phyloP scores from a whole-genome alignment of 768 basidiomycete species.

The Mycena rosella region DNA sequence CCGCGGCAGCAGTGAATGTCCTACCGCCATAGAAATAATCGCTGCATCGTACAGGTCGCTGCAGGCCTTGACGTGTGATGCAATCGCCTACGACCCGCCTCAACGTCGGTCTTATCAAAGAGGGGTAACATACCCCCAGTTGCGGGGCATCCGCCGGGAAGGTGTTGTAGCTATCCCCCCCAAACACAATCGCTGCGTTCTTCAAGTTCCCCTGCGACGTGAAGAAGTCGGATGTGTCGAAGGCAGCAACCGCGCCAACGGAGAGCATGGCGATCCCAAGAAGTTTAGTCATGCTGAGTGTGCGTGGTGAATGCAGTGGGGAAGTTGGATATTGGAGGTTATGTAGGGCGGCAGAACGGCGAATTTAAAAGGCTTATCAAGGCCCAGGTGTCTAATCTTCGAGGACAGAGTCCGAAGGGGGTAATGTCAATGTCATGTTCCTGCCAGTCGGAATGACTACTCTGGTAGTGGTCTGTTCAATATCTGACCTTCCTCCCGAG shows the following conservation, averaged over 20 bases:
- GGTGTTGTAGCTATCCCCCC: slow-evolving; percentile 3
- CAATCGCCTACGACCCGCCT: slow-evolving; percentile 7
- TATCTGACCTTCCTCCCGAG: slow-evolving; percentile 20
- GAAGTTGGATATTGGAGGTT: slow-evolving; percentile 21
- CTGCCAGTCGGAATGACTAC: slow-evolving; percentile 17
- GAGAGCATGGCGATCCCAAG: slow-evolving; percentile 4
- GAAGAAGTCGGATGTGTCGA: slow-evolving; percentile 21
- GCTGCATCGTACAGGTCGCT: slow-evolving; percentile 17
- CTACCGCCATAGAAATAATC: slow-evolving; percentile 11
- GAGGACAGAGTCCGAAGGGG: slow-evolving; percentile 9
- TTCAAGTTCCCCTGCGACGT: slow-evolving; percentile 11
- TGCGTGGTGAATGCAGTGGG: slow-evolving; percentile 12
- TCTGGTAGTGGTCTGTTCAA: slow-evolving; percentile 17
- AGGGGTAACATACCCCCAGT: slow-evolving; percentile 13
- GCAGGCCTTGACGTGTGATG: slow-evolving; percentile 19
- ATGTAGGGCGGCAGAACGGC: slow-evolving; percentile 16
- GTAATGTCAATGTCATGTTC: slow-evolving; percentile 17
- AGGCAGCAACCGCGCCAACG: neutral
- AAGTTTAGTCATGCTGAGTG: slow-evolving; percentile 7
- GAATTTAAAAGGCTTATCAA: slow-evolving; percentile 14
- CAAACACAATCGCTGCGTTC: slow-evolving; percentile 12
- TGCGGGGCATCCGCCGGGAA: slow-evolving; percentile 6
- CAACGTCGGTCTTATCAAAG: neutral
- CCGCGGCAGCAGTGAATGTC: neutral
- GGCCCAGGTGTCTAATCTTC: slow-evolving; percentile 17